Percentiles rank a stretch among this genome's conserved stretches.
phyloP scores from a whole-genome alignment of 768 basidiomycete genomes.

The Tylopilus balloui region DNA sequence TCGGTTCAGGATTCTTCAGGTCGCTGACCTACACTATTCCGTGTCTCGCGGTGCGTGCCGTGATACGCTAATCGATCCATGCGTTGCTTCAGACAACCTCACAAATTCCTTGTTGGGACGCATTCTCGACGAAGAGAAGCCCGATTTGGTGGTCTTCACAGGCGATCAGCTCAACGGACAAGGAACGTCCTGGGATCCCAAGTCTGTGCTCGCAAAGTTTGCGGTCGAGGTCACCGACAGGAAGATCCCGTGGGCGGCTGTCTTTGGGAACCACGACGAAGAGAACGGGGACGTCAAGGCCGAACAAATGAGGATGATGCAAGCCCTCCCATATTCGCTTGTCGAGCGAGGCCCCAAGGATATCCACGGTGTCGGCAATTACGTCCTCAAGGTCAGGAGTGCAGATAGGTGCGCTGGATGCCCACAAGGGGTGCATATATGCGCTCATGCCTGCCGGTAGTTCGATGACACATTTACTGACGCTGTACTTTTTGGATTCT shows the following conservation, averaged over 20 bases:
- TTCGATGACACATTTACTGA: slow-evolving; percentile 83
- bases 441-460: slow-evolving; percentile 35
- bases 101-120: slow-evolving; percentile 69
- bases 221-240: slow-evolving; percentile 69
- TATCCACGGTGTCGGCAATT: slow-evolving; percentile 90
- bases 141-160: slow-evolving; percentile 86
- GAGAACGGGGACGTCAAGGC: slow-evolving; percentile 61
- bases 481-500: slow-evolving; percentile 89
- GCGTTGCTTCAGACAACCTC: slow-evolving; percentile 67
- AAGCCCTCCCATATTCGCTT: slow-evolving; percentile 79
- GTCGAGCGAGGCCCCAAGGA: slow-evolving; percentile 76
- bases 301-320: slow-evolving; percentile 67
- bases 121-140: slow-evolving; percentile 75
- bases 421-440: background rate
- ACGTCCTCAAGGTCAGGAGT: slow-evolving; percentile 79
- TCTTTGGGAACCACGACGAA: slow-evolving; percentile 94
- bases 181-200: slow-evolving; percentile 82
- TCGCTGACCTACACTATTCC: slow-evolving; percentile 93
- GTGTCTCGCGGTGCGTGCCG: slow-evolving; percentile 74
- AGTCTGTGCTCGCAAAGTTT: slow-evolving; percentile 87
- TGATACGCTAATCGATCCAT: slow-evolving; percentile 55
- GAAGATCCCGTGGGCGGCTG: slow-evolving; percentile 82
- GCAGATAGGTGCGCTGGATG: slow-evolving; percentile 68
- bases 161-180: slow-evolving; percentile 96
- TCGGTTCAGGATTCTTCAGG: slow-evolving; percentile 83